These are phyloP conservation scores for Yarrowia deformans DNA, from an alignment of 805 yeast genomes.

Conservation along the genomic window DNA sequence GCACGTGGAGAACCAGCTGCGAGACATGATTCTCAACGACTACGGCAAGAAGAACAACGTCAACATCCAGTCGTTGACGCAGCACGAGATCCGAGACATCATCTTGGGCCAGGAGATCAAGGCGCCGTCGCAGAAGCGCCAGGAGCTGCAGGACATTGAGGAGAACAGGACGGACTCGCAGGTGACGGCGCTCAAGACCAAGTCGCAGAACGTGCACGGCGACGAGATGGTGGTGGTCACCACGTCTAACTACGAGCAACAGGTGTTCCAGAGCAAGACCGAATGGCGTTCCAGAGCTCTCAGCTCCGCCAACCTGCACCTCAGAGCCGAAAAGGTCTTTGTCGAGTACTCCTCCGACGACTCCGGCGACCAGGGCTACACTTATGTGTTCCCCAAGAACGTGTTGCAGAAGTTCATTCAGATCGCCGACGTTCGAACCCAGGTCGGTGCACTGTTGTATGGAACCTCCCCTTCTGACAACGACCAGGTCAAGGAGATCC, in stretches of 20 bases:
- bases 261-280: constrained; percentile 78
- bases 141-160: constrained; percentile 76
- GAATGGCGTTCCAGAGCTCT: constrained; percentile 93
- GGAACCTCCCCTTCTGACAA: constrained; percentile 82
- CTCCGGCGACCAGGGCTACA: constrained; percentile 54
- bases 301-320: constrained; percentile 72
- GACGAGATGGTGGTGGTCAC: constrained; percentile 95
- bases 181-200: constrained; percentile 78
- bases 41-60: constrained; percentile 87
- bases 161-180: constrained; percentile 57
- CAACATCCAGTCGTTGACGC: constrained; percentile 85
- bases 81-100: constrained; percentile 90
- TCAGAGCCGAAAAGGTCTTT: constrained; percentile 77
- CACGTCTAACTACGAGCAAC: constrained; percentile 86
- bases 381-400: constrained; percentile 84
- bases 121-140: constrained; percentile 88
- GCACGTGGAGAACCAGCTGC: constrained; percentile 81
- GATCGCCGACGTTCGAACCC: constrained; percentile 80
- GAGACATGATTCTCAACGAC: constrained; percentile 85
- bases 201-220: constrained; percentile 90
- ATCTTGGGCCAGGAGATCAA: constrained; percentile 92
- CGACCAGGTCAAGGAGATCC: constrained; percentile 76
- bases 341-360: constrained; percentile 60
- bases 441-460: constrained; percentile 80
- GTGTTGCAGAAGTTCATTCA: constrained; percentile 77